These are phyloP conservation scores for Sclerotinia trifoliorum DNA, from an alignment of 2,329 filamentous ascomycete genomes.

Conservation along the genomic window DNA sequence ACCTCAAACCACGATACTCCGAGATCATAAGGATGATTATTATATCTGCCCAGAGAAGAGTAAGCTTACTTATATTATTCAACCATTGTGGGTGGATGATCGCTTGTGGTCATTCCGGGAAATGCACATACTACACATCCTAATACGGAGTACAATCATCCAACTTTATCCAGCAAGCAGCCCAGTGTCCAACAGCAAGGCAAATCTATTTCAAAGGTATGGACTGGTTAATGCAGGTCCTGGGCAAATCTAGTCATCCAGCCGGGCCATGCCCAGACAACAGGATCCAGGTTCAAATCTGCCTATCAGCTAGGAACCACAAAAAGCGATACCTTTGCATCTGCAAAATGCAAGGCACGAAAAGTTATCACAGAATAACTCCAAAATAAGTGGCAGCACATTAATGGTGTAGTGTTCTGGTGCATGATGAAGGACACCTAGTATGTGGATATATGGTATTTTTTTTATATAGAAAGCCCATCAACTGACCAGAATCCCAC, in stretches of 20 bases:
- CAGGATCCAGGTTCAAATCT: constrained; percentile 4
- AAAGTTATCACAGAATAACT: constrained; percentile 4
- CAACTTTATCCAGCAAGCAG: not conserved
- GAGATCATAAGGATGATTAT: not conserved
- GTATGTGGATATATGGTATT: not conserved
- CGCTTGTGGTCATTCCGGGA: not conserved
- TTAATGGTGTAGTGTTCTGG: not conserved
- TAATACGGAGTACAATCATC: no score
- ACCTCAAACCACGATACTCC: not conserved
- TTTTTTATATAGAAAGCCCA: not conserved
- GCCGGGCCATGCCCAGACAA: not conserved
- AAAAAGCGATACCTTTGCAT: constrained; percentile 11
- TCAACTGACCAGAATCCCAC: constrained; percentile 15
- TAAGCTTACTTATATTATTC: constrained; percentile 10
- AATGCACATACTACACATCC: not conserved
- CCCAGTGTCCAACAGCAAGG: not conserved
- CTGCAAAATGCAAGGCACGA: constrained; percentile 23
- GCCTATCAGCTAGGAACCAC: not conserved
- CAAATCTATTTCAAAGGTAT: not conserved
- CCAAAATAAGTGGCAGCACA: constrained; percentile 4
- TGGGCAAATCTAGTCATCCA: not conserved
- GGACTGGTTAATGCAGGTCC: not conserved
- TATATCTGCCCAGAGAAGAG: not conserved
- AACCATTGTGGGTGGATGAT: not conserved
- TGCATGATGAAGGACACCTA: constrained; percentile 1